phyloP scores from a whole-genome alignment of 331 rosid species.

The Phaseolus coccineus region DNA sequence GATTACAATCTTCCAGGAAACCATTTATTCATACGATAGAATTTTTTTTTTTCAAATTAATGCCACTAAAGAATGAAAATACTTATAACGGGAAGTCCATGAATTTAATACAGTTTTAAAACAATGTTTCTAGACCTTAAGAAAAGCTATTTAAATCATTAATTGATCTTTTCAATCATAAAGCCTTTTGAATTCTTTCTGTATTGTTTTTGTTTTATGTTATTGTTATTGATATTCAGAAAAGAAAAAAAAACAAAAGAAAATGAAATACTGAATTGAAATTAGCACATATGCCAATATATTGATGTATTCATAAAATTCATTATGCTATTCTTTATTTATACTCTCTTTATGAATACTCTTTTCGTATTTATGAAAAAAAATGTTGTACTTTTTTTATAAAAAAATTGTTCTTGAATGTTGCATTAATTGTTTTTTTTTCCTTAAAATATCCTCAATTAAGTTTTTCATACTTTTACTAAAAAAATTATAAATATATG shows the following conservation, averaged over 20 bases:
- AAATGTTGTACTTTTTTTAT: too few species aligned
- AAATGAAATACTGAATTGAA: background rate
- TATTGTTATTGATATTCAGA: background rate
- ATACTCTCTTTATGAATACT: background rate
- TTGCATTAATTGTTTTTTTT: too few species aligned
- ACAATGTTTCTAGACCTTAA: background rate
- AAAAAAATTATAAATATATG: too few species aligned
- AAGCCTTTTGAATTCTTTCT: background rate
- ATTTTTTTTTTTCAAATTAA: background rate
- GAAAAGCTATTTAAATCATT: background rate
- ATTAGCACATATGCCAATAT: background rate
- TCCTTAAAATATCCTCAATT: too few species aligned
- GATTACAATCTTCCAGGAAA: background rate
- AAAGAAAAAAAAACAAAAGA: background rate
- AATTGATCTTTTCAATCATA: background rate
- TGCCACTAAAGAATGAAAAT: background rate
- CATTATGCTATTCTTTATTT: background rate
- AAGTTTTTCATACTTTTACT: too few species aligned
- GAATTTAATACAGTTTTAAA: background rate
- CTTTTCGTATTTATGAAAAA: too few species aligned
- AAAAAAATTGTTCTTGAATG: too few species aligned
- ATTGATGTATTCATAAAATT: background rate
- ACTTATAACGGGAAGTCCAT: background rate
- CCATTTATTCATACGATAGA: background rate
- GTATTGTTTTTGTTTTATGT: background rate